A percentile compares a stretch with the other conserved stretches of the same genome.
These are phyloP conservation scores for Setomelanomma holmii DNA, from an alignment of 2,329 filamentous ascomycete genomes.

Conservation along the genomic window DNA sequence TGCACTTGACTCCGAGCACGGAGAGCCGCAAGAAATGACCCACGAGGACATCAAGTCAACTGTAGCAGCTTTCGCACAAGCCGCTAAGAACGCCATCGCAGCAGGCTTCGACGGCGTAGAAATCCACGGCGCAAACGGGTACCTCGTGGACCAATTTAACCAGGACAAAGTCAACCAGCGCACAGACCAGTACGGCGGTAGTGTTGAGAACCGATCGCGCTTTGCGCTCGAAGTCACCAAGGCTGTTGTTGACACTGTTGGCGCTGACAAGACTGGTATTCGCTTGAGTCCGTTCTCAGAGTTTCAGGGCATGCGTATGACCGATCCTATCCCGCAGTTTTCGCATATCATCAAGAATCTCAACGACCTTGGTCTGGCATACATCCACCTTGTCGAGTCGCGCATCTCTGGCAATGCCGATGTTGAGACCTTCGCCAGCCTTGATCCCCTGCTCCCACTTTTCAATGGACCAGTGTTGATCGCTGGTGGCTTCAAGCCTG, in stretches of 20 bases:
- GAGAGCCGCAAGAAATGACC: slow-evolving; percentile 47
- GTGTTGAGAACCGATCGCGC: slow-evolving; percentile 59
- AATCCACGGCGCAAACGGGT: slow-evolving; percentile 67
- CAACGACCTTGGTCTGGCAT: slow-evolving; percentile 60
- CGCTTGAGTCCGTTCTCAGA: slow-evolving; percentile 66
- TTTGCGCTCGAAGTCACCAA: slow-evolving; percentile 63
- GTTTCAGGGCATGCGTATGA: slow-evolving; percentile 71
- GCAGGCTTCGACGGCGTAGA: slow-evolving; percentile 70
- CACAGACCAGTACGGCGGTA: slow-evolving; percentile 58
- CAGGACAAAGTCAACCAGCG: slow-evolving; percentile 65
- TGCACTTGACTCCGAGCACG: slow-evolving; percentile 52
- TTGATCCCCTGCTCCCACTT: slow-evolving; percentile 33
- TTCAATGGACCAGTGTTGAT: slow-evolving; percentile 46
- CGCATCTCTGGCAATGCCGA: slow-evolving; percentile 57
- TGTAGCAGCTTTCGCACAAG: slow-evolving; percentile 49
- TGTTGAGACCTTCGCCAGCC: slow-evolving; percentile 24
- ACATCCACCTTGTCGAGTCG: slow-evolving; percentile 62
- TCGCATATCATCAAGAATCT: slow-evolving; percentile 62
- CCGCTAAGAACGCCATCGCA: slow-evolving; percentile 55
- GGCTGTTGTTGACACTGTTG: slow-evolving; percentile 59
- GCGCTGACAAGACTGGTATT: slow-evolving; percentile 65
- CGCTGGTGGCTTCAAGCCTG: slow-evolving; percentile 52
- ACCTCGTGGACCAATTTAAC: slow-evolving; percentile 71
- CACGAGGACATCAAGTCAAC: slow-evolving; percentile 50
- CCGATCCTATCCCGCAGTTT: slow-evolving; percentile 69